Evolutionary conservation across 106 monocot genomes (phyloP), one percentile per base, ranked within the genome.

Genomic region (Platanthera zijinensis): DNA sequence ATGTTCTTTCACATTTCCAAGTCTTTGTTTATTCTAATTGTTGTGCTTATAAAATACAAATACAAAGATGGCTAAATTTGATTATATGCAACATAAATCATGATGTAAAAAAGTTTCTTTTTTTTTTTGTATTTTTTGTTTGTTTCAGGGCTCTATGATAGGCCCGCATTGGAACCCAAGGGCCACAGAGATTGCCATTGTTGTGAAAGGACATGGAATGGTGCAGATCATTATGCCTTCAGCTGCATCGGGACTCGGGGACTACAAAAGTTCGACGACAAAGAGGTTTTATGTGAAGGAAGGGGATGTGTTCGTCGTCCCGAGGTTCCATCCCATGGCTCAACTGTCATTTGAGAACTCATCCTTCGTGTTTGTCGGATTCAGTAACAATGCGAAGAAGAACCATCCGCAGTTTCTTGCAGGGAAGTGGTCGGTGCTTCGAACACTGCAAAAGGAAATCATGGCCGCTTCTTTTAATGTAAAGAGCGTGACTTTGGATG

Each of bases 141-240:
- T 69, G 30, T 52, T 87, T 67, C 52, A 95, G 95, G 87, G 90
- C 22, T 85, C 92, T 8, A 92, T 95, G 92, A 89, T 92, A 86
- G 90, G 86, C 22, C 92, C 95, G 71, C 92, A 92, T 47, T 95
- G 95, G 92, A 95, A 95, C 73, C 95, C 90, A 1, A 84, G 39
- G 74, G 90, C 90, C 3, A 89, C 81, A 0, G 95, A 95, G 90
- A 87, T 95, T 12, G 81, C 88, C 8, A 75, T 95, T 28, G 90
- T 86, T 53, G 53, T 67, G 6, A 73, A 84, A 3, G 95, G 95
- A 6, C 75, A 78, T 57, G 95, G 95, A 0, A 83, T 95, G 79
- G 84, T 95, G 57, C 90, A 95, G 75, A 81, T 90, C 12, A 82
- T 88, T 8, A 83, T 78, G 72, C 82, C 92, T 10, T 68, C 57